Conservation (phyloP, 2,329 filamentous ascomycete species). For the Xylaria sp. region DNA sequence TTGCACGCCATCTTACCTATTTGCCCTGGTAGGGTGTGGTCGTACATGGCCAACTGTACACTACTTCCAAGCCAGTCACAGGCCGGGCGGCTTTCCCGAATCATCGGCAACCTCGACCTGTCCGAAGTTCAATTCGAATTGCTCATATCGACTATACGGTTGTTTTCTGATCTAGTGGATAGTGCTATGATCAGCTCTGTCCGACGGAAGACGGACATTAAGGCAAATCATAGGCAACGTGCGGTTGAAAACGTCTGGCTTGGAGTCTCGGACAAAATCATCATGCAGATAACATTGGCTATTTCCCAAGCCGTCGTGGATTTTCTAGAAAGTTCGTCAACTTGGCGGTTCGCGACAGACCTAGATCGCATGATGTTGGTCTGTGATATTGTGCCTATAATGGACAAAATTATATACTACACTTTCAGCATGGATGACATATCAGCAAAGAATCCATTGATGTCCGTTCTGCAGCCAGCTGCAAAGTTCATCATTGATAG, state of each 20-base stretch:
- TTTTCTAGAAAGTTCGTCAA: conserved; percentile 84
- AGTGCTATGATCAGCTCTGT: conserved; percentile 78
- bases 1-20: conserved; percentile 76
- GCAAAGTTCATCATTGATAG: conserved; percentile 80
- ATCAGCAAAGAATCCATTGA: conserved; percentile 57
- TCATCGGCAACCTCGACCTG: conserved; percentile 86
- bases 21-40: conserved; percentile 89
- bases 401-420: conserved; percentile 76
- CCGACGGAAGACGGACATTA: conserved; percentile 68
- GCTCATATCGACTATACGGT: conserved; percentile 74
- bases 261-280: conserved; percentile 80
- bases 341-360: conserved; percentile 81
- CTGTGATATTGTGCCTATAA: conserved; percentile 71
- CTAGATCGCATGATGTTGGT: conserved; percentile 76
- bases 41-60: conserved; percentile 83
- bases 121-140: conserved; percentile 80
- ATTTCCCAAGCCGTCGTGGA: conserved; percentile 82
- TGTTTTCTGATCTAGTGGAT: conserved; percentile 80
- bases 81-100: conserved; percentile 78
- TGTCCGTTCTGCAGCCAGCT: conserved; percentile 73
- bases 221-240: conserved; percentile 59
- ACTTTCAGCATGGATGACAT: conserved; percentile 79
- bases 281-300: conserved; percentile 75
- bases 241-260: conserved; percentile 67
- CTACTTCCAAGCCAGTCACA: conserved; percentile 81